phyloP scores from a whole-genome alignment of 441 rosid species.

The Jatropha multifida region DNA sequence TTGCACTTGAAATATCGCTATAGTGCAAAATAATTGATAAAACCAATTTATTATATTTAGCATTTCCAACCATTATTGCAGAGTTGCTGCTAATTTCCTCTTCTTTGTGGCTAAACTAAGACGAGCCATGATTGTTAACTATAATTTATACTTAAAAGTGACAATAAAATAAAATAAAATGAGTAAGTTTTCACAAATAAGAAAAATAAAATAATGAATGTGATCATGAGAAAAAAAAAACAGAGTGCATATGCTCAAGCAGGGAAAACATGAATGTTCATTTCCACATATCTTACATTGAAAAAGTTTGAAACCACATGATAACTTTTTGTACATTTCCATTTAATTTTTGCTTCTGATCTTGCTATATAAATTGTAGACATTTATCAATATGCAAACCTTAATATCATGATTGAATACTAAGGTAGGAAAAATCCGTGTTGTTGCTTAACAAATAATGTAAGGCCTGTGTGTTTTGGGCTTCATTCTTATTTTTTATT shows the following conservation, averaged over 20 bases:
- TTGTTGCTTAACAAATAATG: neutral
- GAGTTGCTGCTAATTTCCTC: neutral
- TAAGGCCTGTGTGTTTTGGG: neutral
- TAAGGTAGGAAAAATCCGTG: neutral
- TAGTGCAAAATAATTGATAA: neutral
- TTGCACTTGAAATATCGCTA: neutral
- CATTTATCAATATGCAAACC: neutral
- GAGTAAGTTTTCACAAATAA: too few species aligned
- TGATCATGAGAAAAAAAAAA: neutral
- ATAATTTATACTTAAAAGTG: too few species aligned
- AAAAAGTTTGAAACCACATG: too few species aligned
- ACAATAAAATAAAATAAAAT: too few species aligned
- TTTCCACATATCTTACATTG: neutral
- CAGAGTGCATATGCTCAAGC: neutral
- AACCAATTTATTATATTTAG: neutral
- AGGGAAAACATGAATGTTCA: neutral
- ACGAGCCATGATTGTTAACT: neutral
- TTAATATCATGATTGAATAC: neutral
- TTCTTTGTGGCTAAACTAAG: neutral
- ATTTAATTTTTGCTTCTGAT: neutral
- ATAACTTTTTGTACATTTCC: too few species aligned
- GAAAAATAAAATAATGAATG: too few species aligned
- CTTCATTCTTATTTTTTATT: neutral
- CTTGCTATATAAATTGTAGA: neutral
- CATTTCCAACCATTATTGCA: neutral